A percentile compares a stretch with the other conserved stretches of the same genome.
phyloP scores from a whole-genome alignment of 2,329 filamentous ascomycete species.

The Fusarium marasasianum region DNA sequence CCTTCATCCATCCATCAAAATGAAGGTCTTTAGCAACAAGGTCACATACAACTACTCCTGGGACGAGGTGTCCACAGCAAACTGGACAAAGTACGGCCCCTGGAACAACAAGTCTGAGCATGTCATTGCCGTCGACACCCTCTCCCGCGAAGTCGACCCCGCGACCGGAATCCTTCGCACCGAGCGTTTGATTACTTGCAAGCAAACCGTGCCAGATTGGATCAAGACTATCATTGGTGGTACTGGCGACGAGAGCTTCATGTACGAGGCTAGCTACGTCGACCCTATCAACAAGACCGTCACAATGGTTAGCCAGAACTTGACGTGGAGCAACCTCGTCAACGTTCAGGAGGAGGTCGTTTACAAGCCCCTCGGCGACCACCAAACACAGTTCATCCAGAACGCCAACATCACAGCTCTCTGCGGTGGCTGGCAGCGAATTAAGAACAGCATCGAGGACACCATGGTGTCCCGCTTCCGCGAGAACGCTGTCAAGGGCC shows the following conservation, averaged over 20 bases:
- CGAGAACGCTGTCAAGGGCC: conserved; percentile 90
- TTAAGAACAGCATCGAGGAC: conserved; percentile 96
- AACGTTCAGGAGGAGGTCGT: conserved; percentile 92
- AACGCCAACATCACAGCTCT: conserved; percentile 92
- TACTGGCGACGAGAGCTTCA: conserved; percentile 81
- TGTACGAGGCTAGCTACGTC: conserved; percentile 96
- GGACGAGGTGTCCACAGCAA: conserved; percentile 96
- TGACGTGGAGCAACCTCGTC: conserved; percentile 91
- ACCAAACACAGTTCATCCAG: conserved; percentile 84
- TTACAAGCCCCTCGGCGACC: conserved; percentile 71
- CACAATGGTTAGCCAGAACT: conserved; percentile 95
- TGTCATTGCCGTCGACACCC: conserved; percentile 93
- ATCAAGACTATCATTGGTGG: conserved; percentile 79
- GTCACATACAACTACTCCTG: conserved; percentile 98
- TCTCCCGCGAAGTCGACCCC: conserved; percentile 72
- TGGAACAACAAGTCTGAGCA: conserved; percentile 99
- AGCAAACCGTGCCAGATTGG: conserved; percentile 77
- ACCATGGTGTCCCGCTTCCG: conserved; percentile 87
- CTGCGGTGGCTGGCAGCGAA: conserved; percentile 96
- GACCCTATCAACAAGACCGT: conserved; percentile 85
- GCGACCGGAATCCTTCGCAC: conserved; percentile 68
- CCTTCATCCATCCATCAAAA: conserved; percentile 53
- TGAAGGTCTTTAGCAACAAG: conserved; percentile 95
- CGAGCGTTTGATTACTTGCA: conserved; percentile 70
- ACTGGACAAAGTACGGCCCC: conserved; percentile 98